Percentiles rank a stretch among this genome's conserved stretches.
phyloP scores from a whole-genome alignment of 768 basidiomycete genomes.

The Leccinellum albellum region DNA sequence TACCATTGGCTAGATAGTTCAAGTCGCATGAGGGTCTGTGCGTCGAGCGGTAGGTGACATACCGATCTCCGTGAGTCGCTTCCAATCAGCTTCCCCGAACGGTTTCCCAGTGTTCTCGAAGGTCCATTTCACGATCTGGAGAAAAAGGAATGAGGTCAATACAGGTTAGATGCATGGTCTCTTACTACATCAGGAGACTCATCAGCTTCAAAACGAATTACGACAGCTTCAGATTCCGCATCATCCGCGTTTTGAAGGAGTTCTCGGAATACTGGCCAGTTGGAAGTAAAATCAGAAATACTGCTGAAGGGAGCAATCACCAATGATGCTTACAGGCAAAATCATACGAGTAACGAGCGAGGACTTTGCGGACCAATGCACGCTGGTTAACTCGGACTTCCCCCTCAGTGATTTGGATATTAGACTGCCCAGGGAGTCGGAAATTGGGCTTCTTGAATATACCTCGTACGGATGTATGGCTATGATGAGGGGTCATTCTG shows the following conservation, averaged over 20 bases:
- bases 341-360: conserved; percentile 92
- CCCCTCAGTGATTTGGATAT: conserved; percentile 59
- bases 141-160: conserved; percentile 19
- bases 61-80: conserved; percentile 85
- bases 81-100: conserved; percentile 88
- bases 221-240: conserved; percentile 57
- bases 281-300: conserved; percentile 27
- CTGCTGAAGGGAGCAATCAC: background rate
- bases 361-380: conserved; percentile 89
- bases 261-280: conserved; percentile 55
- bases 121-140: background rate
- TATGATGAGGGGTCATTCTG: too few relatives aligned
- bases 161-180: conserved; percentile 23
- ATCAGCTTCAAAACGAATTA: conserved; percentile 71
- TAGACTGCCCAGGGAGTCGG: too few relatives aligned
- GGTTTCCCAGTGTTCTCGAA: conserved; percentile 52
- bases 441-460: too few relatives aligned
- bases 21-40: background rate
- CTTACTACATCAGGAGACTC: too few relatives aligned
- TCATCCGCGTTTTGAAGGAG: background rate
- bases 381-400: conserved; percentile 87
- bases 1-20: conserved; percentile 66
- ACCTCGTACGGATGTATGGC: too few relatives aligned
- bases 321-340: conserved; percentile 56
- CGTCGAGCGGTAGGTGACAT: conserved; percentile 9